phyloP scores from a whole-genome alignment of 441 rosid species.

The Geranium incanum region DNA sequence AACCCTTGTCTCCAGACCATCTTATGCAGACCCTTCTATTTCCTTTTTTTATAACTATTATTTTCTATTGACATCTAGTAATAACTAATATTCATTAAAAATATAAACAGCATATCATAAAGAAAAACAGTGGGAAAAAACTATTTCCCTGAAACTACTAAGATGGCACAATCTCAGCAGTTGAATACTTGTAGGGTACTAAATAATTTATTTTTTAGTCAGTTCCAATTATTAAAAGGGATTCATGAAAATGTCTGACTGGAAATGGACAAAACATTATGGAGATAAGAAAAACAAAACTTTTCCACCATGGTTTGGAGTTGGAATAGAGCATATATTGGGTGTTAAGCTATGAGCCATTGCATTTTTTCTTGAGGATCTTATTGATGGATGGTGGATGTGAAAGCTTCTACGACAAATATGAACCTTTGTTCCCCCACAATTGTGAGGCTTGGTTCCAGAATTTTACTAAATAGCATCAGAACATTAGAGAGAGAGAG shows the following conservation, averaged over 20 bases:
- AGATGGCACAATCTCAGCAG: not conserved
- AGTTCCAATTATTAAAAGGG: not conserved
- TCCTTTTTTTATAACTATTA: not conserved
- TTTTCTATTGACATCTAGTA: not conserved
- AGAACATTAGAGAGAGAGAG: not conserved
- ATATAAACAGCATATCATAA: not conserved
- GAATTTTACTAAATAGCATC: not conserved
- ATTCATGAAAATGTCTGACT: not conserved
- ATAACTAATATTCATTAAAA: not conserved
- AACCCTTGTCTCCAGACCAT: conserved; percentile 3
- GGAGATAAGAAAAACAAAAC: not conserved
- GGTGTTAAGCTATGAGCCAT: conserved; percentile 6
- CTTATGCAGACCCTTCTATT: not conserved
- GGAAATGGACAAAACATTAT: conserved; percentile 6
- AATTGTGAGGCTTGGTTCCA: not conserved
- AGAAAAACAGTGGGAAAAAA: not conserved
- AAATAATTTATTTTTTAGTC: not conserved
- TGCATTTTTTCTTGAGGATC: conserved; percentile 4
- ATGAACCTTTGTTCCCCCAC: conserved; percentile 6
- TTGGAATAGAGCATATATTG: not conserved
- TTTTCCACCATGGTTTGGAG: not conserved
- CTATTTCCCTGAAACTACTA: not conserved
- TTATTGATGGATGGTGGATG: conserved; percentile 6
- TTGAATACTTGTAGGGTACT: not conserved
- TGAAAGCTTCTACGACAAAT: not conserved